These are phyloP conservation scores for Hordeum vulgare DNA, from an alignment of 176 grass and related monocot species.

Conservation along the genomic window DNA sequence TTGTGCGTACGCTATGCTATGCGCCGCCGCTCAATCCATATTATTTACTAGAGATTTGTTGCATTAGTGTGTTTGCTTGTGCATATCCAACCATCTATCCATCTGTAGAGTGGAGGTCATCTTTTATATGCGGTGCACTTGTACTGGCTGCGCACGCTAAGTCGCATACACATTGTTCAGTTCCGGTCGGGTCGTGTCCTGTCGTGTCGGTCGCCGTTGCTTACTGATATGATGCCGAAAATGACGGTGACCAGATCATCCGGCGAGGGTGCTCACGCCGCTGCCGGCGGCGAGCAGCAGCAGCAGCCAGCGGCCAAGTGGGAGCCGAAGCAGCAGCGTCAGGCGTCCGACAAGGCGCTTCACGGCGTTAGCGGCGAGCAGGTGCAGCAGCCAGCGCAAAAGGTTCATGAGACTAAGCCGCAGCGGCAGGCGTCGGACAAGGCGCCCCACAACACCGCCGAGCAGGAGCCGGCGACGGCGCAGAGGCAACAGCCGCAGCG, in stretches of 20 bases:
- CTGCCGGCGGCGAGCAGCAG: not conserved
- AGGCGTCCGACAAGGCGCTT: not conserved
- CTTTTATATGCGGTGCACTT: too few relatives aligned
- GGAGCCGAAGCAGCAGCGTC: not conserved
- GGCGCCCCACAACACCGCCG: not conserved
- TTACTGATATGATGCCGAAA: too few relatives aligned
- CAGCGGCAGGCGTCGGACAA: not conserved
- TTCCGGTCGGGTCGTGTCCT: not conserved
- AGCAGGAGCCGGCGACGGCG: not conserved
- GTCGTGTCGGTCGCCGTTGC: not conserved
- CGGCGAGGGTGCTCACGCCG: not conserved
- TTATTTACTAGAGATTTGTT: not conserved
- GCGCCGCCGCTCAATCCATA: not conserved
- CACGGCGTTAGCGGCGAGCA: not conserved
- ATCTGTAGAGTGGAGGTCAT: too few relatives aligned
- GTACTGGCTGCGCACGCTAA: not conserved
- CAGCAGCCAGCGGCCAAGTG: conserved; percentile 1
- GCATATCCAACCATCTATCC: not conserved
- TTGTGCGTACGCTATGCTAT: too few relatives aligned
- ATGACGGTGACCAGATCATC: too few relatives aligned
- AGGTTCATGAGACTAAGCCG: not conserved
- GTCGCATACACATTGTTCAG: not conserved
- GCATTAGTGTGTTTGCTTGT: too few relatives aligned
- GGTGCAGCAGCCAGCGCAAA: not conserved
- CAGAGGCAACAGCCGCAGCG: not conserved